These are phyloP conservation scores for Neurospora crassa DNA, from an alignment of 2,329 filamentous ascomycete species.

Conservation along the genomic window DNA sequence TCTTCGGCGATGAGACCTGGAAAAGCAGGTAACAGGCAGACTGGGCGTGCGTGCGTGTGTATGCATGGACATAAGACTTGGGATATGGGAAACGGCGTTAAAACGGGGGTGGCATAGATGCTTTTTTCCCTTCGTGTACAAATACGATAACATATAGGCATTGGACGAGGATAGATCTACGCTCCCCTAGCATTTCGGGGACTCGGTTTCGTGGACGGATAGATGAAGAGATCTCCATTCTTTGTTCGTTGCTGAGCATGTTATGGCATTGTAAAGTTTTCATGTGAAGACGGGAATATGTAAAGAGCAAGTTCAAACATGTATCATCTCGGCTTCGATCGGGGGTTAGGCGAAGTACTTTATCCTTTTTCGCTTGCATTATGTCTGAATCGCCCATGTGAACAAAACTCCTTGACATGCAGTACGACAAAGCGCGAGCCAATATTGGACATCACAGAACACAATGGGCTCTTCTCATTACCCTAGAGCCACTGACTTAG, in stretches of 20 bases:
- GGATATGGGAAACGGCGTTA: neutral
- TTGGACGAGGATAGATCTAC: neutral
- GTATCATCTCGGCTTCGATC: neutral
- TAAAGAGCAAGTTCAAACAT: neutral
- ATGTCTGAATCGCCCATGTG: neutral
- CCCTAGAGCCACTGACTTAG: constrained; percentile 11
- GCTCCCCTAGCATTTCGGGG: neutral
- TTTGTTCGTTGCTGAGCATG: neutral
- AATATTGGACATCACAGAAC: neutral
- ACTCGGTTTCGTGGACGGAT: neutral
- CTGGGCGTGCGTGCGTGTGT: neutral
- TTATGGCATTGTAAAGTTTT: neutral
- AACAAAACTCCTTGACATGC: neutral
- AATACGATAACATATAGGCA: neutral
- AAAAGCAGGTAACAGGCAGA: neutral
- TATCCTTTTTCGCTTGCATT: neutral
- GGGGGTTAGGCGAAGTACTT: neutral
- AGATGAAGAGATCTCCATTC: neutral
- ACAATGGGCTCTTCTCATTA: neutral
- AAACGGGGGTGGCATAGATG: neutral
- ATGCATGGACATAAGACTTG: neutral
- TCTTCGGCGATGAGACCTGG: neutral
- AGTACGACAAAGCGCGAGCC: neutral
- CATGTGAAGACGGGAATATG: neutral
- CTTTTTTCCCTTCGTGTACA: neutral